phyloP scores from a whole-genome alignment of 495 filamentous ascomycete species.

The Melanomma pulvis-pyrius region DNA sequence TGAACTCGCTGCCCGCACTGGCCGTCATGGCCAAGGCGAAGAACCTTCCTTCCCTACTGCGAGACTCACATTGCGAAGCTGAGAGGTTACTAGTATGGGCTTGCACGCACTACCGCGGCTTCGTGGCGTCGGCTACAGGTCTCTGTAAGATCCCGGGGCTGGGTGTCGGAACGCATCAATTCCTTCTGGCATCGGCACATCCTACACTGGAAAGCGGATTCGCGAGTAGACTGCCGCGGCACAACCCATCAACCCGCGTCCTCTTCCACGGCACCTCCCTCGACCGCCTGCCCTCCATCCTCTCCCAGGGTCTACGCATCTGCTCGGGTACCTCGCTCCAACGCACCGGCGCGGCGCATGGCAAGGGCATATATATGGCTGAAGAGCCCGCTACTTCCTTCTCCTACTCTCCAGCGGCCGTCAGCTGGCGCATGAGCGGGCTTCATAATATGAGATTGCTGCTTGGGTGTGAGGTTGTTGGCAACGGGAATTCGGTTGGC shows the following conservation, averaged over 20 bases:
- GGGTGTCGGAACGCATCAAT: slow-evolving; percentile 41
- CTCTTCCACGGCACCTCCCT: slow-evolving; percentile 46
- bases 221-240: slow-evolving; percentile 6
- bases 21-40: background rate
- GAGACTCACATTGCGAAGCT: slow-evolving; percentile 10
- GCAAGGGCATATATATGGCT: slow-evolving; percentile 44
- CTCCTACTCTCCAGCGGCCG: slow-evolving; percentile 23
- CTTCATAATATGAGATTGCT: slow-evolving; percentile 38
- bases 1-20: slow-evolving; percentile 36
- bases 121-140: slow-evolving; percentile 38
- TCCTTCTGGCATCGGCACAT: slow-evolving; percentile 41
- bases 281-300: slow-evolving; percentile 42
- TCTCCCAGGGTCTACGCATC: slow-evolving; percentile 40
- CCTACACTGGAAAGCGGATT: slow-evolving; percentile 40
- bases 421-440: slow-evolving; percentile 33
- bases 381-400: slow-evolving; percentile 40
- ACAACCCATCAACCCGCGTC: slow-evolving; percentile 22
- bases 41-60: slow-evolving; percentile 5
- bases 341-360: slow-evolving; percentile 40
- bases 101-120: slow-evolving; percentile 41
- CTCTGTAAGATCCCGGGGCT: slow-evolving; percentile 37
- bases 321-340: slow-evolving; percentile 37
- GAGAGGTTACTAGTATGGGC: slow-evolving; percentile 41
- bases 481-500: slow-evolving; percentile 17
- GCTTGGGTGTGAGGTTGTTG: slow-evolving; percentile 43